Conservation (phyloP, 768 basidiomycete genomes). For the Lactarius indigo region DNA sequence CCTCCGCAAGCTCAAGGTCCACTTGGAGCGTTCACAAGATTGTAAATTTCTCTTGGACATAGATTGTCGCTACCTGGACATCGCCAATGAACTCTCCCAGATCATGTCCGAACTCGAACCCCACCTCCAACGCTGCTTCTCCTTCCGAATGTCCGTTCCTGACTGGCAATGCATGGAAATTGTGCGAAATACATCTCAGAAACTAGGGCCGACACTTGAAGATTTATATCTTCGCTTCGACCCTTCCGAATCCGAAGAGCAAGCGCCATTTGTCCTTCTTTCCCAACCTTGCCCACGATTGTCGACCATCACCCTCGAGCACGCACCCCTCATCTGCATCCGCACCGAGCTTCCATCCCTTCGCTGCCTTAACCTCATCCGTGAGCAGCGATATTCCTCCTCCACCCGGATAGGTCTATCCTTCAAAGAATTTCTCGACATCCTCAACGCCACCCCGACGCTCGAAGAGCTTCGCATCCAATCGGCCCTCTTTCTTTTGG, state of each 20-base stretch:
- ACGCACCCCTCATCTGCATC: conserved; percentile 31
- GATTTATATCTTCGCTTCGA: conserved; percentile 31
- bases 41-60: conserved; percentile 32
- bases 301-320: conserved; percentile 30
- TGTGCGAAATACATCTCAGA: conserved; percentile 26
- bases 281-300: conserved; percentile 30
- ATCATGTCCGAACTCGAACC: conserved; percentile 31
- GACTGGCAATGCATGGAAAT: conserved; percentile 32
- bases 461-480: conserved; percentile 30
- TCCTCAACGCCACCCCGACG: conserved; percentile 24
- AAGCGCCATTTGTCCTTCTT: conserved; percentile 28
- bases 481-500: conserved; percentile 29
- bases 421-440: conserved; percentile 29
- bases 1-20: conserved; percentile 28
- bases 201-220: conserved; percentile 31
- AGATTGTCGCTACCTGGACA: conserved; percentile 31
- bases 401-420: conserved; percentile 29
- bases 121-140: conserved; percentile 33
- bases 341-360: conserved; percentile 29
- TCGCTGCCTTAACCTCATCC: conserved; percentile 28
- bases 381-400: conserved; percentile 30
- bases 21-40: conserved; percentile 31
- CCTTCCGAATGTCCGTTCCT: conserved; percentile 30
- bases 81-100: conserved; percentile 24
- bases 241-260: conserved; percentile 29